A percentile compares a stretch with the other conserved stretches of the same genome.
These are phyloP conservation scores for Sugiyamaella neomexicana DNA, from an alignment of 1,139 yeast genomes.

Conservation along the genomic window DNA sequence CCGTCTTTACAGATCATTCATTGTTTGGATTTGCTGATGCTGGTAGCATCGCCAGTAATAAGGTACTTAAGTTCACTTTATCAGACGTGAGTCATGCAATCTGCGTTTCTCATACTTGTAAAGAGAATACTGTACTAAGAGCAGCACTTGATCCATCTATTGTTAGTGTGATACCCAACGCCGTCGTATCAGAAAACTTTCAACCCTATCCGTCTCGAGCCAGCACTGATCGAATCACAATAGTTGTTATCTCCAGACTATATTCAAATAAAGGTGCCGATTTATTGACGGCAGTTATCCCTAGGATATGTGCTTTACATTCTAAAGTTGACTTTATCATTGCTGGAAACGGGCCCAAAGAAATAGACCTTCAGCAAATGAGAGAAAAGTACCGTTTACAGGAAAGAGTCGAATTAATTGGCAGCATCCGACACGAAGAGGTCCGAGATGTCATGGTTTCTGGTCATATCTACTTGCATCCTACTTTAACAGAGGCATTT, in stretches of 20 bases:
- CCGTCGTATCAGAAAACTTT: constrained; percentile 84
- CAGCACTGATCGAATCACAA: constrained; percentile 53
- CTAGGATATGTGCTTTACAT: constrained; percentile 68
- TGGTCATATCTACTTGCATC: constrained; percentile 93
- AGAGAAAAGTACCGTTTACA: constrained; percentile 83
- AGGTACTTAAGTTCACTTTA: constrained; percentile 75
- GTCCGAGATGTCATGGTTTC: constrained; percentile 90
- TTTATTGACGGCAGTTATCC: constrained; percentile 79
- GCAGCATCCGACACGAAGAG: constrained; percentile 87
- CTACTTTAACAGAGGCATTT: constrained; percentile 94
- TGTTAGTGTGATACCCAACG: constrained; percentile 94
- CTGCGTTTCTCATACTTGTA: constrained; percentile 95
- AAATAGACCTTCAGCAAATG: constrained; percentile 92
- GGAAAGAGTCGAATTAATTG: constrained; percentile 81
- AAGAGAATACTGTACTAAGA: constrained; percentile 89
- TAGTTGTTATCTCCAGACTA: constrained; percentile 86
- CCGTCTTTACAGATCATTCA: constrained; percentile 95
- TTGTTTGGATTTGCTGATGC: constrained; percentile 91
- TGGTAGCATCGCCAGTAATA: constrained; percentile 81
- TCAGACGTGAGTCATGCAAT: constrained; percentile 90
- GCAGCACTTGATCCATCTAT: constrained; percentile 75
- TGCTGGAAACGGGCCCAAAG: constrained; percentile 98
- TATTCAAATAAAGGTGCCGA: constrained; percentile 98
- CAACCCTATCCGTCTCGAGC: constrained; percentile 51
- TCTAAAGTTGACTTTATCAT: constrained; percentile 73